Percentiles rank a stretch among this genome's conserved stretches.
Conservation (phyloP, 768 basidiomycete genomes). For the Kwoniella dejecticola region DNA sequence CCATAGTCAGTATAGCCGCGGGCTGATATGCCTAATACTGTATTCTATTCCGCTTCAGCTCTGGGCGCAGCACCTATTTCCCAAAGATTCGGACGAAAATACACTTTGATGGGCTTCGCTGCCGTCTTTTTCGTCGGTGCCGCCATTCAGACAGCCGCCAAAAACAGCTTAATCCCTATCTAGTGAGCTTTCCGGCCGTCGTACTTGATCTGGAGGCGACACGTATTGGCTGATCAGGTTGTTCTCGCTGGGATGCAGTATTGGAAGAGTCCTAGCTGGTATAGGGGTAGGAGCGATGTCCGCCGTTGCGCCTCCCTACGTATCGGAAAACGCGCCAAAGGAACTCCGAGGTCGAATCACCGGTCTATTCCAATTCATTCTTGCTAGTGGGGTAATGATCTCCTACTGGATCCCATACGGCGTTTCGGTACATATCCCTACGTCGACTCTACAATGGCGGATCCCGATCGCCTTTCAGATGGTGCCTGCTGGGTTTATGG, state of each 20-base stretch:
- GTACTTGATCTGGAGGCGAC: background rate
- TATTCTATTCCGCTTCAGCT: too few species aligned
- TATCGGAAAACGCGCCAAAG: slow-evolving; percentile 84
- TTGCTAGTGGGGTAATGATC: slow-evolving; percentile 79
- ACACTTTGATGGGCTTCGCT: too few species aligned
- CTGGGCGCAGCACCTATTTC: too few species aligned
- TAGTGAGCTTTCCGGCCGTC: background rate
- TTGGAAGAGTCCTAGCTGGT: slow-evolving; percentile 75
- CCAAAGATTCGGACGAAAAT: too few species aligned
- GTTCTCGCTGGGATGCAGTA: too few species aligned
- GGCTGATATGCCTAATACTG: too few species aligned
- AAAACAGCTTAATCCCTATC: background rate
- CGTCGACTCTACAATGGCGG: slow-evolving; percentile 28
- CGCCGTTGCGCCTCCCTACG: slow-evolving; percentile 70
- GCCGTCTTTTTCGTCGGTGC: too few species aligned
- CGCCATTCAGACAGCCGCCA: too few species aligned
- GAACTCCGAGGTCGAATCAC: slow-evolving; percentile 86
- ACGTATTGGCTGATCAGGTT: too few species aligned
- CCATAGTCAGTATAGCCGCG: too few species aligned
- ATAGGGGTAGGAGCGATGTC: slow-evolving; percentile 80
- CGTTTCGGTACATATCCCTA: slow-evolving; percentile 21
- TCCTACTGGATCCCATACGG: slow-evolving; percentile 58
- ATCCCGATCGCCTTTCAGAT: slow-evolving; percentile 51
- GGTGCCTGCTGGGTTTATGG: slow-evolving; percentile 57
- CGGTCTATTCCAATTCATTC: slow-evolving; percentile 84